Conservation (phyloP, 495 filamentous ascomycete species). For the Podospora sp. region DNA sequence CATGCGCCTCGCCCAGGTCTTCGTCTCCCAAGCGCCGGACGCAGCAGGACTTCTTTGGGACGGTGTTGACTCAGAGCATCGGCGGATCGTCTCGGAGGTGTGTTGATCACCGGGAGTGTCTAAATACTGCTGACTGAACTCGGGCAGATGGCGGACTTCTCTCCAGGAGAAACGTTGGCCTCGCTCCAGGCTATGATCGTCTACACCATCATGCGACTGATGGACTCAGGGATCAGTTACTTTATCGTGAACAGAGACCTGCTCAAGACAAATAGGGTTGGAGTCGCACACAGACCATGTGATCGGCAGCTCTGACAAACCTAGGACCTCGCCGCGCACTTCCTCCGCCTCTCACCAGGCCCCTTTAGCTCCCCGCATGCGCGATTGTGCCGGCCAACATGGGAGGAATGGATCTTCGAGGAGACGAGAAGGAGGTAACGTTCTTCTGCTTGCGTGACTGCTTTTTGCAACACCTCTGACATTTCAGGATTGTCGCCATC, state of each 20-base stretch:
- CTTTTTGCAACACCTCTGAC: neutral
- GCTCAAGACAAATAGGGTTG: constrained; percentile 9
- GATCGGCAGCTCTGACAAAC: neutral
- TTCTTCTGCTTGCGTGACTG: neutral
- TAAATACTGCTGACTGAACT: neutral
- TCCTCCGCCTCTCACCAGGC: constrained; percentile 7
- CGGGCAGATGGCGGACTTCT: neutral
- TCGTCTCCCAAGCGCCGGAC: neutral
- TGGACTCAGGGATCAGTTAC: constrained; percentile 11
- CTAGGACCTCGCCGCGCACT: neutral
- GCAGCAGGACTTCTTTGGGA: constrained; percentile 7
- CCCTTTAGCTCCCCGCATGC: constrained; percentile 15
- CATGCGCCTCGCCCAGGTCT: constrained; percentile 7
- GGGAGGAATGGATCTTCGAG: constrained; percentile 22
- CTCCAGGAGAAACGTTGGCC: constrained; percentile 2
- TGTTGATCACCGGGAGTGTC: neutral
- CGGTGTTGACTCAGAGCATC: neutral
- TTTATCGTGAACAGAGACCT: constrained; percentile 4
- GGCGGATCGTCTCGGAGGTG: neutral
- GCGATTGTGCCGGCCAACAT: neutral
- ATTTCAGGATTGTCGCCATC: constrained; percentile 1
- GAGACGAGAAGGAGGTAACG: constrained; percentile 13
- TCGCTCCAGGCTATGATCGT: constrained; percentile 18
- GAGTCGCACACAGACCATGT: neutral
- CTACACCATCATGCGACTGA: constrained; percentile 19